Percentiles rank a stretch among this genome's conserved stretches.
Conservation (phyloP, 129 eudicot species). For the sunflower (Helianthus annuus) region DNA sequence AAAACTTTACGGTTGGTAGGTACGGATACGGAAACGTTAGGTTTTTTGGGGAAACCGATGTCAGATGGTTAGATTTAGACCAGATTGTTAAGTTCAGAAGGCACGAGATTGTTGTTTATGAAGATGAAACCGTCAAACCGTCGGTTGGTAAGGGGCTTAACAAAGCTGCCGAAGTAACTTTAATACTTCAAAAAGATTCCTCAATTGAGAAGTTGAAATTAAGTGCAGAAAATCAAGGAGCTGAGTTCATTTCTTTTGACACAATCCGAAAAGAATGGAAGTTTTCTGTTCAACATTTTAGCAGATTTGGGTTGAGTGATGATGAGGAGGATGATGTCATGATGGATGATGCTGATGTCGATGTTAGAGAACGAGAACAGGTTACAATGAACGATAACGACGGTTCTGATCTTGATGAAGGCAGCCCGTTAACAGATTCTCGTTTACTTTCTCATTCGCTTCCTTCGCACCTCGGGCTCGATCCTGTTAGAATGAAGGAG, state of each 20-base stretch:
- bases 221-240: conserved; percentile 77
- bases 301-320: conserved; percentile 83
- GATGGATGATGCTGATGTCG: conserved; percentile 66
- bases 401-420: conserved; percentile 56
- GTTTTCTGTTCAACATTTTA: conserved; percentile 79
- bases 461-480: conserved; percentile 94
- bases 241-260: conserved; percentile 67
- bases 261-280: conserved; percentile 70
- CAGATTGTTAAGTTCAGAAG: conserved; percentile 62
- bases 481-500: conserved; percentile 87
- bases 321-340: conserved; percentile 84
- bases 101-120: conserved; percentile 76
- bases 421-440: conserved; percentile 42
- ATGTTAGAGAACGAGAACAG: conserved; percentile 48
- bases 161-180: conserved; percentile 84
- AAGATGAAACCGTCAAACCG: conserved; percentile 77
- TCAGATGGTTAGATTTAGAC: conserved; percentile 76
- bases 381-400: conserved; percentile 47
- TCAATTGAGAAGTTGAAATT: conserved; percentile 48
- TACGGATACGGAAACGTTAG: conserved; percentile 66
- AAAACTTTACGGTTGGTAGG: conserved; percentile 78
- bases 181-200: conserved; percentile 45
- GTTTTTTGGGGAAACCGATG: conserved; percentile 84
- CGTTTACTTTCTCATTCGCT: conserved; percentile 79
- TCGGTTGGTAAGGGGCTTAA: conserved; percentile 81